Evolutionary conservation across 2,329 filamentous ascomycete genomes (phyloP), one percentile per base, ranked within the genome.

Genomic region (Aspergillus quadrilineatus): DNA sequence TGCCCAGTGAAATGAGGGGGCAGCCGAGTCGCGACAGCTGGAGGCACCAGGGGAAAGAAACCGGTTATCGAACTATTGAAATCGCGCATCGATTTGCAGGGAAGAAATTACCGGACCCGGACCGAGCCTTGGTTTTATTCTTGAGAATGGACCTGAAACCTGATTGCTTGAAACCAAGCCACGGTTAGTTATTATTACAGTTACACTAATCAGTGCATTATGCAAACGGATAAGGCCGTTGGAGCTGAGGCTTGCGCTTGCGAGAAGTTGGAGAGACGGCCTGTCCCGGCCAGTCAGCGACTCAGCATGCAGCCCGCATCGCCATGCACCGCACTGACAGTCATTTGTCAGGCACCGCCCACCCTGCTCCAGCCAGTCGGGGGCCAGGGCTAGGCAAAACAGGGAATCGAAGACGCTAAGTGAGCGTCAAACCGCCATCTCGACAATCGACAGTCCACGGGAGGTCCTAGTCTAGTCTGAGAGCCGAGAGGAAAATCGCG

Each of bases 381-480:
- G 34, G 34, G 4, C 7, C 32, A 12, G 10, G 34, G 14, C 8
- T 37, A 12, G 34, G 5, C 9, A 41, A 50, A 50, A 41, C 47
- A 41, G 32, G 47, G 26, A 42, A 50, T 42, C 22, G 39, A 4
- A 36, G 47, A 26, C 36, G 37, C 37, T 36, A 46, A 49, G 46
- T 42, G 46, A 39, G 37, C 50, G 32, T 39, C 55, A 48, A 52
- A 37, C 54, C 28, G 47, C 14, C 12, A 52, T 56, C 47, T 47
- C 46, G 44, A 30, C 39, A 41, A 14, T 6, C 10, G 7, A 34
- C 10, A 22, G 22, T 22, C 22, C 22, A 34, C 30, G 10, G 10
- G 34, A 14, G n/a, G 41, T 39, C 26, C 47, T 50, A 30, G 47
- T 41, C 34, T 4, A 41, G n/a, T n/a, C 30, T 30, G 9, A 47